Evolutionary conservation across 352 stramenopile species (phyloP).

Genomic region (Globisporangium carolinianum): DNA sequence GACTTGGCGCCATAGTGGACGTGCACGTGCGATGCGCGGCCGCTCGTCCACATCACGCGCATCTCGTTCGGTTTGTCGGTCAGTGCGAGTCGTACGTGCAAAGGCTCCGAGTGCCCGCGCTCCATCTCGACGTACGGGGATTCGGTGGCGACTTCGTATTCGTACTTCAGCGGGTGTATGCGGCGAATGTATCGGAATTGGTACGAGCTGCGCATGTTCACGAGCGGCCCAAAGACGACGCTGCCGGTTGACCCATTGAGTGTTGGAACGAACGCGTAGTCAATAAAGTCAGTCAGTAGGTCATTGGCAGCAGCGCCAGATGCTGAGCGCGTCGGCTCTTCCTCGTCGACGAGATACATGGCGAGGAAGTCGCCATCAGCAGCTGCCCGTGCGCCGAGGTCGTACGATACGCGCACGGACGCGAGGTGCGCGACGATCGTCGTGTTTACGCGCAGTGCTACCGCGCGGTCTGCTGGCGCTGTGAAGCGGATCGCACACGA

Average conservation of each 20-base stretch:
- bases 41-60: slow-evolving; percentile 55
- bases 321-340: too few species aligned
- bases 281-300: not conserved
- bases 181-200: slow-evolving; percentile 27
- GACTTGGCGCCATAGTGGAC: slow-evolving; percentile 26
- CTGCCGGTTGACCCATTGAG: not conserved
- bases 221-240: slow-evolving; percentile 29
- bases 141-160: slow-evolving; percentile 8
- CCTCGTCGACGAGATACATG: too few species aligned
- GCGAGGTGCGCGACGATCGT: slow-evolving; percentile 25
- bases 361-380: too few species aligned
- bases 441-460: slow-evolving; percentile 8
- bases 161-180: not conserved
- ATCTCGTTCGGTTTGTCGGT: slow-evolving; percentile 23
- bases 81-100: slow-evolving; percentile 12
- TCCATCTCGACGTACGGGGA: slow-evolving; percentile 24
- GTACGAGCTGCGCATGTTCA: slow-evolving; percentile 43
- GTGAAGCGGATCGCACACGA: too few species aligned
- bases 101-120: slow-evolving; percentile 33
- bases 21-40: slow-evolving; percentile 18
- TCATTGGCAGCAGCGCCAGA: too few species aligned
- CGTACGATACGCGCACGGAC: slow-evolving; percentile 7
- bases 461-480: too few species aligned
- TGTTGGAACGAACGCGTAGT: too few species aligned
- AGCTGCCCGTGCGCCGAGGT: too few species aligned